These are phyloP conservation scores for Tieghemostelium lacteum DNA, from an alignment of 78 protist species.

Conservation along the genomic window DNA sequence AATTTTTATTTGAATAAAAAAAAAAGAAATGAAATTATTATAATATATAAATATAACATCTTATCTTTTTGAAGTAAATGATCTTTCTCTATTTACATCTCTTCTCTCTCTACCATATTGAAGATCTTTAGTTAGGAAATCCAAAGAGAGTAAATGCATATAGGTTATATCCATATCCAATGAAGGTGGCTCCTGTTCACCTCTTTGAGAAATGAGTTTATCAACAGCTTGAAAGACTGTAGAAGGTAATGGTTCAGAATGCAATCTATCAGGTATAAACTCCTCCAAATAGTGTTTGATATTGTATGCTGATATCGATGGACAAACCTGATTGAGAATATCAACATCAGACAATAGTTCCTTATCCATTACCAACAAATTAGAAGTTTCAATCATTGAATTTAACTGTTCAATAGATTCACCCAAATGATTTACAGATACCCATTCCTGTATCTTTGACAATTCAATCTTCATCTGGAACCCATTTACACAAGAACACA, in stretches of 20 bases:
- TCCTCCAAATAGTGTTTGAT: constrained; percentile 12
- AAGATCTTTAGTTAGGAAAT: constrained; percentile 47
- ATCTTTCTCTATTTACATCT: neutral
- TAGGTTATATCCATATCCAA: constrained; percentile 40
- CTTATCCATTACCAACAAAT: constrained; percentile 64
- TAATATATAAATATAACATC: no score
- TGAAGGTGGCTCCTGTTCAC: constrained; percentile 18
- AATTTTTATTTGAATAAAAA: no score
- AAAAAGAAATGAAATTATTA: no score
- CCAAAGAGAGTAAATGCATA: constrained; percentile 61
- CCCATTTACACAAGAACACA: constrained; percentile 47
- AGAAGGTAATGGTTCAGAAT: constrained; percentile 28
- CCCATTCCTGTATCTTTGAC: constrained; percentile 69
- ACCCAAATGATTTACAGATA: constrained; percentile 1
- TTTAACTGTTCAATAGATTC: constrained; percentile 25
- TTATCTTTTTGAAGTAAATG: no score
- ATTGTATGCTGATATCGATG: constrained; percentile 36
- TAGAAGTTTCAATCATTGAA: constrained; percentile 51
- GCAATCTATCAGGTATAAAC: constrained; percentile 37
- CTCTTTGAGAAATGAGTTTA: constrained; percentile 1
- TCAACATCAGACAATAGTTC: constrained; percentile 26
- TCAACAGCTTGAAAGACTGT: constrained; percentile 1
- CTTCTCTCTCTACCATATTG: constrained; percentile 33
- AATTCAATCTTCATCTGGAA: constrained; percentile 64
- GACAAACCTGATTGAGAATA: constrained; percentile 30